These are phyloP conservation scores for Bipolaris cookei DNA, from an alignment of 2,329 filamentous ascomycete genomes.

Conservation along the genomic window DNA sequence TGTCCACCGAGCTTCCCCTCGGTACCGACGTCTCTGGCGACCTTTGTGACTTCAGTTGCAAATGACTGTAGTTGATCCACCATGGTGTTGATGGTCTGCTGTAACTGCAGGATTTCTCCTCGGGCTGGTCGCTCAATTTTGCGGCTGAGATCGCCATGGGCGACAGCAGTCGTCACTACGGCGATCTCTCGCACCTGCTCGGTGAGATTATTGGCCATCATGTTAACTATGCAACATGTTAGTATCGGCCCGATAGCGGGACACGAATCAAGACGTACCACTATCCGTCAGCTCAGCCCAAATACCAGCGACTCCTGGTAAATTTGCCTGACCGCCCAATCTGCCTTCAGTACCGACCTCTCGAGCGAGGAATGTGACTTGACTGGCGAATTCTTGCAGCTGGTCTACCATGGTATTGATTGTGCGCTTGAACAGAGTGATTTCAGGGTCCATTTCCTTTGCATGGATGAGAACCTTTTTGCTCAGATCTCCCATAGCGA, in stretches of 20 bases:
- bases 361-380: slow-evolving; percentile 91
- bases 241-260: slow-evolving; percentile 34
- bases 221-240: slow-evolving; percentile 70
- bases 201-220: slow-evolving; percentile 97
- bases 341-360: slow-evolving; percentile 97
- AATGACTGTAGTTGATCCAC: slow-evolving; percentile 71
- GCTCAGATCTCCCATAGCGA: slow-evolving; percentile 91
- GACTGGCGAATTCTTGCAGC: slow-evolving; percentile 92
- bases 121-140: slow-evolving; percentile 94
- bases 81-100: slow-evolving; percentile 81
- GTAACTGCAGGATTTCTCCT: slow-evolving; percentile 92
- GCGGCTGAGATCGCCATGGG: slow-evolving; percentile 89
- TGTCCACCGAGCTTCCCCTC: slow-evolving; percentile 69
- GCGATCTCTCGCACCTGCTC: slow-evolving; percentile 98
- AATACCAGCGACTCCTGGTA: slow-evolving; percentile 92
- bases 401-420: slow-evolving; percentile 99
- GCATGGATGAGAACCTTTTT: slow-evolving; percentile 97
- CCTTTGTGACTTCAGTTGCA: slow-evolving; percentile 68
- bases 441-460: slow-evolving; percentile 97
- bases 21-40: slow-evolving; percentile 68
- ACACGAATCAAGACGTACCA: slow-evolving; percentile 48
- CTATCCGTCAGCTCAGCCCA: slow-evolving; percentile 90
- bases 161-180: slow-evolving; percentile 93
- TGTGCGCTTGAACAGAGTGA: slow-evolving; percentile 95
- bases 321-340: slow-evolving; percentile 90